Evolutionary conservation across 352 stramenopile genomes (phyloP).

Genomic region (Phytopythium litorale): DNA sequence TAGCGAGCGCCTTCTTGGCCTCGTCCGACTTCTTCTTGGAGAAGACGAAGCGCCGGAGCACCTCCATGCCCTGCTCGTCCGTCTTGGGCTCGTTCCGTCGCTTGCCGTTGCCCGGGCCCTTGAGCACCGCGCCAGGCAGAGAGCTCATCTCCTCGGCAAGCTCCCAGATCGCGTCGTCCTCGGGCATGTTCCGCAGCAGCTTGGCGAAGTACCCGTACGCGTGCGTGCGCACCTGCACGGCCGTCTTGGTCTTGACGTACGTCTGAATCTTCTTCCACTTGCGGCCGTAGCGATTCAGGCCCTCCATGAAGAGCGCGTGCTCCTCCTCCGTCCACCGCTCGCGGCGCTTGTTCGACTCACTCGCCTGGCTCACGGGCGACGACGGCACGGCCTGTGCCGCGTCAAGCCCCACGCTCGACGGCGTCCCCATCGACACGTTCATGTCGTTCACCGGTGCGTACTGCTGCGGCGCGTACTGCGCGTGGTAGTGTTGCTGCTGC

Average conservation of each 20-base stretch:
- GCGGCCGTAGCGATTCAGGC: conserved; percentile 77
- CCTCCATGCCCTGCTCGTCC: conserved; percentile 80
- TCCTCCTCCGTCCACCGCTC: conserved; percentile 84
- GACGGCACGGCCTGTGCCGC: conserved; percentile 25
- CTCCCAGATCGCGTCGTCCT: conserved; percentile 80
- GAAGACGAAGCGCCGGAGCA: conserved; percentile 80
- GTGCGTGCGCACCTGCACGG: conserved; percentile 80
- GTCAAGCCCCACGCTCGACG: conserved; percentile 13
- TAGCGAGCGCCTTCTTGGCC: conserved; percentile 30
- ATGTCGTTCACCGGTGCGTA: conserved; percentile 22
- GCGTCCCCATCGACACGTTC: conserved; percentile 24
- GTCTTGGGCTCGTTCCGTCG: conserved; percentile 79
- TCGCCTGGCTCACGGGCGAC: conserved; percentile 54
- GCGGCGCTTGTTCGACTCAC: conserved; percentile 65
- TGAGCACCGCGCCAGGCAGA: conserved; percentile 64
- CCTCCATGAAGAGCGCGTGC: conserved; percentile 82
- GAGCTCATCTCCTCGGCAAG: conserved; percentile 79
- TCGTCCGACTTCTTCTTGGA: conserved; percentile 73
- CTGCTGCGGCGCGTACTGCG: conserved; percentile 17
- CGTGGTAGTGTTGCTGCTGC: conserved; percentile 3
- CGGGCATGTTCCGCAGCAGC: conserved; percentile 80
- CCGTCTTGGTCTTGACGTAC: conserved; percentile 84
- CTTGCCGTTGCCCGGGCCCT: conserved; percentile 71
- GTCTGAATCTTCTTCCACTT: conserved; percentile 90
- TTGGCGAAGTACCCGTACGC: conserved; percentile 89